Conservation (phyloP, 306 rosid genomes). For the Quercus aquifolioides region DNA sequence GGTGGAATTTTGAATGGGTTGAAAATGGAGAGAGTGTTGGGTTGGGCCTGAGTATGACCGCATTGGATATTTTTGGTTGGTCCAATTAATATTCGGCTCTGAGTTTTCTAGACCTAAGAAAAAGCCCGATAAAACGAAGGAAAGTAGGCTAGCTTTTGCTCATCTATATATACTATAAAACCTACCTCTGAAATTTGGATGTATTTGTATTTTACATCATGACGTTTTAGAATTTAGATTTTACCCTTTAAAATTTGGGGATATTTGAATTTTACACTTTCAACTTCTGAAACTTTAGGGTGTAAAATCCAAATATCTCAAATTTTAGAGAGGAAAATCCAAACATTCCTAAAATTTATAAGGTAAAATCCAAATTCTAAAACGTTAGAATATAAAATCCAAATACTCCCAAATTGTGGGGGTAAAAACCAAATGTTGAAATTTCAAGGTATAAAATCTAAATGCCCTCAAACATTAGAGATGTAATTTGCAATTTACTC, state of each 20-base stretch:
- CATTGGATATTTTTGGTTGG: not conserved
- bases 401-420: accelerated
- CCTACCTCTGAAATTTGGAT: accelerated
- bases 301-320: too few species aligned
- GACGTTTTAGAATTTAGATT: accelerated
- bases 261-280: accelerated
- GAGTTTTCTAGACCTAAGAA: not conserved
- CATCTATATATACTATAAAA: too few species aligned
- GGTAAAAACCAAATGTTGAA: too few species aligned
- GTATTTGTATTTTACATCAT: too few species aligned
- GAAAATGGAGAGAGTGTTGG: not conserved
- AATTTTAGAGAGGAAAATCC: too few species aligned
- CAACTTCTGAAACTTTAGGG: accelerated
- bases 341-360: too few species aligned
- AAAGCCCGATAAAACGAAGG: not conserved
- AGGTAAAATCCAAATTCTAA: too few species aligned
- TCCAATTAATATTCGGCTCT: not conserved
- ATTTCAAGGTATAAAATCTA: too few species aligned
- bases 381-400: too few species aligned
- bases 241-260: accelerated
- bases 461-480: too few species aligned
- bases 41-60: not conserved
- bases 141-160: not conserved
- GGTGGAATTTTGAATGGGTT: not conserved
- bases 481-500: too few species aligned